Conservation (phyloP, 345 rosid genomes). For the Brassica juncea region DNA sequence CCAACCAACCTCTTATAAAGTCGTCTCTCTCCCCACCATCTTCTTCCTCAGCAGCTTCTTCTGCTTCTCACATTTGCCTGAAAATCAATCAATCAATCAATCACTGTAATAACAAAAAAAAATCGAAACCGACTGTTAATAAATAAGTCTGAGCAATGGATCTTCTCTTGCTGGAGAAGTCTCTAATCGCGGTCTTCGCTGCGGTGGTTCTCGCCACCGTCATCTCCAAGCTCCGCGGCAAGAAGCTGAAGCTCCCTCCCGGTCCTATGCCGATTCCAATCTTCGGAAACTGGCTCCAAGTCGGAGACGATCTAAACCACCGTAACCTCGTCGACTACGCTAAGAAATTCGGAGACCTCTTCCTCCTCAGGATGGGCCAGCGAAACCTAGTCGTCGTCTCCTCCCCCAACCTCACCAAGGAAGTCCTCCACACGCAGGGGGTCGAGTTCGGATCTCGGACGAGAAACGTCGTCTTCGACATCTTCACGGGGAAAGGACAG, state of each 20-base stretch:
- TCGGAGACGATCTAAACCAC: slow-evolving; percentile 96
- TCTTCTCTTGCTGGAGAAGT: slow-evolving; percentile 78
- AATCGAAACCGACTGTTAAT: neutral
- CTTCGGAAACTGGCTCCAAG: slow-evolving; percentile 99
- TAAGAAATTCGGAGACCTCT: slow-evolving; percentile 64
- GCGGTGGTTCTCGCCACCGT: slow-evolving; percentile 64
- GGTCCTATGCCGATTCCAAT: slow-evolving; percentile 88
- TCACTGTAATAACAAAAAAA: neutral
- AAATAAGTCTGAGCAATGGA: slow-evolving; percentile 56
- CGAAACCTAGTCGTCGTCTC: slow-evolving; percentile 91
- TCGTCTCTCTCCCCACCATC: slow-evolving; percentile 1
- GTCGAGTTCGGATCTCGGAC: slow-evolving; percentile 96
- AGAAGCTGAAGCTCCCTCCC: slow-evolving; percentile 81
- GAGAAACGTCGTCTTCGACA: slow-evolving; percentile 91
- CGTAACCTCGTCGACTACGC: slow-evolving; percentile 80
- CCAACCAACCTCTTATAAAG: slow-evolving; percentile 34
- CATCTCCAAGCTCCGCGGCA: slow-evolving; percentile 84
- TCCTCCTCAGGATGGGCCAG: slow-evolving; percentile 86
- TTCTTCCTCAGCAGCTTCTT: slow-evolving; percentile 34
- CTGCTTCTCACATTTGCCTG: slow-evolving; percentile 2
- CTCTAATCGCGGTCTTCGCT: slow-evolving; percentile 67
- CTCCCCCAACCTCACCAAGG: slow-evolving; percentile 82
- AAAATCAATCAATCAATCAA: slow-evolving; percentile 7
- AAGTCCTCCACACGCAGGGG: slow-evolving; percentile 91
- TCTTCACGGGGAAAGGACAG: slow-evolving; percentile 97